Conservation (phyloP, 495 filamentous ascomycete species). For the Mycothermus thermophilus region DNA sequence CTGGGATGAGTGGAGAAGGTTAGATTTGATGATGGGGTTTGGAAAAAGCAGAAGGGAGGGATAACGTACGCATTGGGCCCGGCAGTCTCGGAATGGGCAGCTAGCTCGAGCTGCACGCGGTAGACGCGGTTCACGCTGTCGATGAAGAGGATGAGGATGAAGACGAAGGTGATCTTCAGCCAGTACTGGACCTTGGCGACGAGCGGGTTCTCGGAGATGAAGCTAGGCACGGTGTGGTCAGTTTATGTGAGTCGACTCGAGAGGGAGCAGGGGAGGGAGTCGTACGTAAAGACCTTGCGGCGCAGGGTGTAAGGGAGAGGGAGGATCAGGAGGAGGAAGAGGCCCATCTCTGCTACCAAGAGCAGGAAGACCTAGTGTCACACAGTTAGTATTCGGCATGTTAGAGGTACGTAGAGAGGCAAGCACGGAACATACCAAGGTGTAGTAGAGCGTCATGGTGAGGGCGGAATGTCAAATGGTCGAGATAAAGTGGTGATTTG, state of each 20-base stretch:
- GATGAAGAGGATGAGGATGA: slow-evolving; percentile 94
- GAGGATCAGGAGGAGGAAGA: slow-evolving; percentile 85
- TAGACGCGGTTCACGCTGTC: slow-evolving; percentile 98
- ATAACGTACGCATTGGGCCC: slow-evolving; percentile 17
- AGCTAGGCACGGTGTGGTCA: slow-evolving; percentile 17
- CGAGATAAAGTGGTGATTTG: slow-evolving; percentile 1
- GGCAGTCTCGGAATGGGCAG: slow-evolving; percentile 36
- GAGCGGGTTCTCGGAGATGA: slow-evolving; percentile 71
- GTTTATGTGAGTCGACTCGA: not conserved
- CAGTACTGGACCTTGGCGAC: slow-evolving; percentile 39
- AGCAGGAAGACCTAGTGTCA: slow-evolving; percentile 72
- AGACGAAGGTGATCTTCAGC: slow-evolving; percentile 87
- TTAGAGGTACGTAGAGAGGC: no score
- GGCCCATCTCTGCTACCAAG: slow-evolving; percentile 80
- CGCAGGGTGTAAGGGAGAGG: slow-evolving; percentile 79
- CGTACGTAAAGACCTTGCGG: slow-evolving; percentile 79
- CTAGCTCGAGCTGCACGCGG: slow-evolving; percentile 83
- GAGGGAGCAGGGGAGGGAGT: not conserved
- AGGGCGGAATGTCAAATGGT: slow-evolving; percentile 6
- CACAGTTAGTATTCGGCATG: no score
- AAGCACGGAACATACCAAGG: slow-evolving; percentile 72
- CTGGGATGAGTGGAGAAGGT: slow-evolving; percentile 18
- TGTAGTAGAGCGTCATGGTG: slow-evolving; percentile 98
- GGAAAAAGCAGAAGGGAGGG: slow-evolving; percentile 2
- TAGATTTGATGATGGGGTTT: slow-evolving; percentile 6